Conservation (phyloP, 2,329 filamentous ascomycete species). For the Coniochaeta pulveracea region DNA sequence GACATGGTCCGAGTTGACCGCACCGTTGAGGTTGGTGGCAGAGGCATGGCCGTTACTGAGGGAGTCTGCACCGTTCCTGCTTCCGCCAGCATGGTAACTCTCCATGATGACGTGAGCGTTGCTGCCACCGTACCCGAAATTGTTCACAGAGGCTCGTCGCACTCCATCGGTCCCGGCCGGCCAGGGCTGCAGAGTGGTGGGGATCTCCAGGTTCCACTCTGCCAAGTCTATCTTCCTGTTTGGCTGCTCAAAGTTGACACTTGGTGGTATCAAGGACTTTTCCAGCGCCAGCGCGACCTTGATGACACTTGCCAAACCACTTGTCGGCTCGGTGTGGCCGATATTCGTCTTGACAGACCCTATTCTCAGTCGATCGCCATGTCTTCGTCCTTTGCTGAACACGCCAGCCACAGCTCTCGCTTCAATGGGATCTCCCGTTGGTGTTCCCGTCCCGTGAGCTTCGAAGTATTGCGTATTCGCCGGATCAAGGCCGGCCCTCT, state of each 20-base stretch:
- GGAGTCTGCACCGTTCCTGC: not conserved
- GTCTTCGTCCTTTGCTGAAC: conserved; percentile 5
- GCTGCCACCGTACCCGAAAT: conserved; percentile 3
- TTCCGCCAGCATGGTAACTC: not conserved
- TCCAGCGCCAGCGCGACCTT: no score
- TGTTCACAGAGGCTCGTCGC: conserved; percentile 1
- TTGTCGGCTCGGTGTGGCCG: not conserved
- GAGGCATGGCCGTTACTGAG: not conserved
- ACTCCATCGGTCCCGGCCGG: conserved; percentile 1
- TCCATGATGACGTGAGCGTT: conserved; percentile 4
- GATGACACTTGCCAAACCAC: no score
- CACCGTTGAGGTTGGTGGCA: not conserved
- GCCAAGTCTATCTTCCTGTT: conserved; percentile 9
- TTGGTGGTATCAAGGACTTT: conserved; percentile 21
- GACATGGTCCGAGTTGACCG: not conserved
- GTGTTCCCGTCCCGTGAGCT: conserved; percentile 27
- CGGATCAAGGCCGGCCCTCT: conserved; percentile 14
- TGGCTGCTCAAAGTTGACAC: conserved; percentile 16
- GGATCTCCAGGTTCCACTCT: conserved; percentile 1
- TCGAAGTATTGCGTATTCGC: conserved; percentile 18
- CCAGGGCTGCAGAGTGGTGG: not conserved
- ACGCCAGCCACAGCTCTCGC: conserved; percentile 8
- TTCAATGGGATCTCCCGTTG: conserved; percentile 17
- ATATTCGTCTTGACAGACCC: conserved; percentile 4
- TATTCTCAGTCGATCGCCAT: no score